Evolutionary conservation across 202 grass and related monocot genomes (phyloP).

Genomic region (Zizania palustris): DNA sequence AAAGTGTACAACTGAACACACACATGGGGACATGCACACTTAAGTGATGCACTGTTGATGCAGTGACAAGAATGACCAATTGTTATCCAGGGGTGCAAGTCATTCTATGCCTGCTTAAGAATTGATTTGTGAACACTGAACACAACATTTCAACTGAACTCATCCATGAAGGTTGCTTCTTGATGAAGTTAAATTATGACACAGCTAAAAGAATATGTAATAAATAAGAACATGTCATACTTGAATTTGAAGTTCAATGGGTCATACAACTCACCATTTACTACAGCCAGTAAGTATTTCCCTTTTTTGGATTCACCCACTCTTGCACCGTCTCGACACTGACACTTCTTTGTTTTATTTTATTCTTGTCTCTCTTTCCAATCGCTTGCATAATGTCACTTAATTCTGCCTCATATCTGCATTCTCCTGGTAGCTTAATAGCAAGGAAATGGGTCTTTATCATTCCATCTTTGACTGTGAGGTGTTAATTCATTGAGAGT

Average conservation of each 20-base stretch:
- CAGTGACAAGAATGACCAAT: slow-evolving; percentile 16
- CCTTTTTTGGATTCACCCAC: not conserved
- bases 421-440: not conserved
- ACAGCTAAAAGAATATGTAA: not conserved
- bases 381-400: not conserved
- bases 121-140: slow-evolving; percentile 7
- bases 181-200: slow-evolving; percentile 29
- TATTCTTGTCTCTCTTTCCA: not conserved
- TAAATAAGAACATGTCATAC: no score
- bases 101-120: slow-evolving; percentile 28
- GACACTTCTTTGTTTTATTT: not conserved
- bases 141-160: slow-evolving; percentile 26
- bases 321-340: not conserved
- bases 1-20: slow-evolving; percentile 26
- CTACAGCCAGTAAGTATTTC: not conserved
- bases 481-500: not conserved
- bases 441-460: not conserved
- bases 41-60: slow-evolving; percentile 15
- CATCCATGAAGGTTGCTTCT: slow-evolving; percentile 23
- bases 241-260: not conserved
- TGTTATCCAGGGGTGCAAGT: slow-evolving; percentile 8
- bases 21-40: not conserved
- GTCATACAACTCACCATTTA: not conserved
- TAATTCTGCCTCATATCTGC: not conserved
- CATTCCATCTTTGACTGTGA: not conserved